Conservation (phyloP, 2,329 filamentous ascomycete species). For the Ilyonectria destructans region DNA sequence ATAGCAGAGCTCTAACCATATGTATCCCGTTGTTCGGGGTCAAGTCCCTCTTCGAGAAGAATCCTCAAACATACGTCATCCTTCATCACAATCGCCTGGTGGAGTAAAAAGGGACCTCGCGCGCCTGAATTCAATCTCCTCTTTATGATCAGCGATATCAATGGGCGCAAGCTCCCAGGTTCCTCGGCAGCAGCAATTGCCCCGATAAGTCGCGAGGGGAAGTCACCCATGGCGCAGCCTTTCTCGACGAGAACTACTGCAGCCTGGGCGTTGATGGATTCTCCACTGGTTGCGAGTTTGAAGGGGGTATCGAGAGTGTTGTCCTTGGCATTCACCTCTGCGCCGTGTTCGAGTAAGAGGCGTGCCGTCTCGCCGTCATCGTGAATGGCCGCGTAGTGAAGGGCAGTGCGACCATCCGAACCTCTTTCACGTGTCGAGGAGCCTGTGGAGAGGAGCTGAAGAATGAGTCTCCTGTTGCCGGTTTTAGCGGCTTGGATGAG, state of each 20-base stretch:
- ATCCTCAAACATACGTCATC: not conserved
- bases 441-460: not conserved
- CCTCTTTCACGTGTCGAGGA: not conserved
- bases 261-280: not conserved
- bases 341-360: not conserved
- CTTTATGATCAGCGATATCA: not conserved
- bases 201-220: not conserved
- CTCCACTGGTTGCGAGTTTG: not conserved
- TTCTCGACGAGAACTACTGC: conserved; percentile 9
- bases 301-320: not conserved
- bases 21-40: not conserved
- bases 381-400: not conserved
- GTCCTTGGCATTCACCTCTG: conserved; percentile 11
- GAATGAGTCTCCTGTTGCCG: not conserved
- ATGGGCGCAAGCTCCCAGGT: not conserved
- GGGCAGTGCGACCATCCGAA: not conserved
- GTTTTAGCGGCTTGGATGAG: conserved; percentile 1
- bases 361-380: not conserved
- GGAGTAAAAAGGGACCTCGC: not conserved
- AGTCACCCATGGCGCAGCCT: not conserved
- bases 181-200: not conserved
- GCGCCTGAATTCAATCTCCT: not conserved
- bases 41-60: conserved; percentile 6
- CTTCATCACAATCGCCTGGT: not conserved
- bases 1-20: not conserved